Percentiles rank a stretch among this genome's conserved stretches.
Conservation (phyloP, 495 filamentous ascomycete genomes). For the Penicillium antarcticum region DNA sequence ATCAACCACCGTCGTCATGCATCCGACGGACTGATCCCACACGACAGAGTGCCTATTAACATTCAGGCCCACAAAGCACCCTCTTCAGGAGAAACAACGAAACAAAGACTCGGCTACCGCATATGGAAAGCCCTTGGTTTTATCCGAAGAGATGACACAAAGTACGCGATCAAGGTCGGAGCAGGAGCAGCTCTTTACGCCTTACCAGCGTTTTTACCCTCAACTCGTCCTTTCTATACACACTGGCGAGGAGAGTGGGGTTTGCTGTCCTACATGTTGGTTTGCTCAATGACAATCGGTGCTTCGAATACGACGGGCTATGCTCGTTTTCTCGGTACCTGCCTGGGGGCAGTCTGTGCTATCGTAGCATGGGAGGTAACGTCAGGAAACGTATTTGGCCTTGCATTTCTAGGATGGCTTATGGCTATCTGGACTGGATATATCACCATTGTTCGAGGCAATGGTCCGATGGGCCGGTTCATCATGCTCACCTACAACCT, state of each 20-base stretch:
- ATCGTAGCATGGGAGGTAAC: constrained; percentile 74
- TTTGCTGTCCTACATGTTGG: constrained; percentile 93
- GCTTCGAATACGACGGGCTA: constrained; percentile 88
- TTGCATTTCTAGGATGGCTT: constrained; percentile 75
- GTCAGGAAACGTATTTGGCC: constrained; percentile 63
- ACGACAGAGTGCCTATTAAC: constrained; percentile 6
- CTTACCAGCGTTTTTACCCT: constrained; percentile 76
- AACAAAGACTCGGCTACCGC: constrained; percentile 44
- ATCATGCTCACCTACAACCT: constrained; percentile 95
- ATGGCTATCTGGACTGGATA: constrained; percentile 83
- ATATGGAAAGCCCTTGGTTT: constrained; percentile 57
- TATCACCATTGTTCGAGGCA: constrained; percentile 77
- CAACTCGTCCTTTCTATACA: constrained; percentile 73
- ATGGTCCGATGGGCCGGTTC: constrained; percentile 89
- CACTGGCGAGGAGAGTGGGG: constrained; percentile 98
- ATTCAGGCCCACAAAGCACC: constrained; percentile 2
- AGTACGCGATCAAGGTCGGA: constrained; percentile 90
- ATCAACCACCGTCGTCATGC: background rate
- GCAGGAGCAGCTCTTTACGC: constrained; percentile 84
- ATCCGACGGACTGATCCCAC: constrained; percentile 3
- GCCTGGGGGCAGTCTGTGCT: constrained; percentile 73
- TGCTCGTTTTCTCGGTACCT: constrained; percentile 83
- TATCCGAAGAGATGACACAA: constrained; percentile 64
- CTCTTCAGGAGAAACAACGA: constrained; percentile 13
- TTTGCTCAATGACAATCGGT: constrained; percentile 95